A percentile compares a stretch with the other conserved stretches of the same genome.
Evolutionary conservation across 192 early-diverging fungal species (phyloP).

Genomic region (Coemansia sp.): DNA sequence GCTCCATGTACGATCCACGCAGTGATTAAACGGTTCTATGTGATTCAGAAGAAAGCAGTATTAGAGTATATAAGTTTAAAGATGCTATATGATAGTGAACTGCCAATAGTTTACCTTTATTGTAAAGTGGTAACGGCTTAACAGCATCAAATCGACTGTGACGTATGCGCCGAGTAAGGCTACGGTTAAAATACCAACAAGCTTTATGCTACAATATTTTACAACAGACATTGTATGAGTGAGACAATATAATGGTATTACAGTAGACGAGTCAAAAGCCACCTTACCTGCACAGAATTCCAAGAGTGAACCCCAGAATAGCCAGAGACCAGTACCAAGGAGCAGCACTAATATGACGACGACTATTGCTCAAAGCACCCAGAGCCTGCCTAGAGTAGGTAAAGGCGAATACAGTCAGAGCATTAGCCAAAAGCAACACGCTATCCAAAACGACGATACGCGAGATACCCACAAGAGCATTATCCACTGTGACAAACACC

Average conservation of each 20-base stretch:
- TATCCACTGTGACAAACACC: conserved; percentile 75
- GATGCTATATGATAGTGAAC: conserved; percentile 22
- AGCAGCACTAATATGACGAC: conserved; percentile 45
- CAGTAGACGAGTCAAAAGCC: not conserved
- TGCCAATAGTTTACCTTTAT: conserved; percentile 61
- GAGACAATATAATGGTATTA: no score
- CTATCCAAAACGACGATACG: conserved; percentile 92
- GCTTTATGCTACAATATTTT: conserved; percentile 72
- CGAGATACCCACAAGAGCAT: conserved; percentile 63
- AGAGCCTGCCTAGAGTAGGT: conserved; percentile 64
- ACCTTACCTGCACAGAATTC: conserved; percentile 70
- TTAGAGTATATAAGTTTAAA: not conserved
- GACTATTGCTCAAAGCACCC: conserved; percentile 6
- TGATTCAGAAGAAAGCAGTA: conserved; percentile 20
- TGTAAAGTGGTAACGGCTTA: not conserved
- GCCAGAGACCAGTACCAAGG: conserved; percentile 75
- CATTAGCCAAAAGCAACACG: conserved; percentile 88
- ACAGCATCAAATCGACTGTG: conserved; percentile 75
- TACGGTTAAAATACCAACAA: conserved; percentile 88
- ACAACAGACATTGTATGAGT: not conserved
- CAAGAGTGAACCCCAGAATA: conserved; percentile 71
- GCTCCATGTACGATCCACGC: conserved; percentile 78
- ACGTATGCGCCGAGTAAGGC: conserved; percentile 80
- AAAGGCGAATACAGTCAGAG: conserved; percentile 62
- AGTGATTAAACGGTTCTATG: conserved; percentile 61